Evolutionary conservation across 169 alveolate genomes (phyloP), one percentile per base, ranked within the genome.

Genomic region (Besnoitia besnoiti): DNA sequence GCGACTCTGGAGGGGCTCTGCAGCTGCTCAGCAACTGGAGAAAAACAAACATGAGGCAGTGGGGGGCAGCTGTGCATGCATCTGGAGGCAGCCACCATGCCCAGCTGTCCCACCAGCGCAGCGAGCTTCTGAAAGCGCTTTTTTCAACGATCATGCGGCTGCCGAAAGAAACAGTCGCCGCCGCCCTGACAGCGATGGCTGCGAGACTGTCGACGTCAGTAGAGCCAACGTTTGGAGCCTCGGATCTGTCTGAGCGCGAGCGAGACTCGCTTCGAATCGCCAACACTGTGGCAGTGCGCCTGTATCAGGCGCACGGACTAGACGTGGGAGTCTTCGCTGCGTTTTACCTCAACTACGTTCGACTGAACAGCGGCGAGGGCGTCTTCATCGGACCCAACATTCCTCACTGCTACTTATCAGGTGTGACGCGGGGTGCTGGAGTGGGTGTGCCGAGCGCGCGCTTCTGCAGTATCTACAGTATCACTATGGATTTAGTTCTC

Each of bases 371-470:
- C 39, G 95, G 95, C 96, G 97, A 82, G 94, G 98, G 73, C 67
- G 10, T 98, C 27, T 90, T 96, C 79, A 95, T 98, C 61, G 96
- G 93, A 35, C 97, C 98, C 39, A 97, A 98, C 92, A 96, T 96
- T 37, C 98, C 98, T 55, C 99, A 98, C 95, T 97, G 98, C n/a
- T 98, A 98, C 92, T 77, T 98, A 12, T 73, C 35, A 12, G 94
- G 94, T 90, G 40, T 1, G 12, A n/a, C 67, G 12, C 30, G 67
- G 4, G 30, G 3, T 55, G 12, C 7, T 21, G 67, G n/a, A n/a
- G n/a, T n/a, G n/a, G n/a, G n/a, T n/a, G n/a, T n/a, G n/a, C n/a
- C n/a, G n/a, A n/a, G n/a, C n/a, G n/a, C n/a, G n/a, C n/a, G n/a
- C n/a, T n/a, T n/a, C n/a, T n/a, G n/a, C n/a, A n/a, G n/a, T n/a